Evolutionary conservation across 73 alveolate species (phyloP).

Genomic region (Blepharisma japonicum): DNA sequence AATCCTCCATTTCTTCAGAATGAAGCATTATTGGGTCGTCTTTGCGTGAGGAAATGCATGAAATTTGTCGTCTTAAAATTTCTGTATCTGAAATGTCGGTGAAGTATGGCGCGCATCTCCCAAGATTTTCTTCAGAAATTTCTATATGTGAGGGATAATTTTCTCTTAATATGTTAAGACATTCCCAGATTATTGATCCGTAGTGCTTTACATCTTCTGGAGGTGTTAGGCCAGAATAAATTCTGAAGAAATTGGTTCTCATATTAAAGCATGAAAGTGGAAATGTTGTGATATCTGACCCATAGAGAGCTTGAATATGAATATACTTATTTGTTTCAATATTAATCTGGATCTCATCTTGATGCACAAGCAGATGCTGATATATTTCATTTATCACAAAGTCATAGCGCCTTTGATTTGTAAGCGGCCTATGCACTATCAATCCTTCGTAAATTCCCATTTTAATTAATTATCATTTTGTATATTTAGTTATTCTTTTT

Average conservation of each 20-base stretch:
- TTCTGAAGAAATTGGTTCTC: not conserved
- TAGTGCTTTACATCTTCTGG: constrained; percentile 21
- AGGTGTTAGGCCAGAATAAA: not conserved
- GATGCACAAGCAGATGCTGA: constrained; percentile 2
- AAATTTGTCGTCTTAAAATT: not conserved
- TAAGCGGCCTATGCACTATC: constrained; percentile 6
- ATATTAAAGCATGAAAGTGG: constrained; percentile 3
- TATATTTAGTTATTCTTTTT: too few relatives aligned
- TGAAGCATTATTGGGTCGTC: not conserved
- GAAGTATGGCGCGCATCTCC: not conserved
- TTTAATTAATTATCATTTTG: too few relatives aligned
- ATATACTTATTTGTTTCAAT: not conserved
- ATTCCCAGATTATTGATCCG: constrained; percentile 13
- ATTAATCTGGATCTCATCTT: not conserved
- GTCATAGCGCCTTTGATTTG: constrained; percentile 25
- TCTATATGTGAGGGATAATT: constrained; percentile 25
- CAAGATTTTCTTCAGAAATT: constrained; percentile 10
- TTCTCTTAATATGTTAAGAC: constrained; percentile 9
- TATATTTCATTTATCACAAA: constrained; percentile 1
- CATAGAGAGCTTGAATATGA: constrained; percentile 20
- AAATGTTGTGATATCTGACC: not conserved
- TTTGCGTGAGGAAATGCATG: not conserved
- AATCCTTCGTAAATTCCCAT: constrained; percentile 24
- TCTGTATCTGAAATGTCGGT: constrained; percentile 3
- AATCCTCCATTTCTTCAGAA: constrained; percentile 21